Percentiles rank a stretch among this genome's conserved stretches.
Evolutionary conservation across 2,329 filamentous ascomycete genomes (phyloP).

Genomic region (Stagonosporopsis cucurbitacearum): DNA sequence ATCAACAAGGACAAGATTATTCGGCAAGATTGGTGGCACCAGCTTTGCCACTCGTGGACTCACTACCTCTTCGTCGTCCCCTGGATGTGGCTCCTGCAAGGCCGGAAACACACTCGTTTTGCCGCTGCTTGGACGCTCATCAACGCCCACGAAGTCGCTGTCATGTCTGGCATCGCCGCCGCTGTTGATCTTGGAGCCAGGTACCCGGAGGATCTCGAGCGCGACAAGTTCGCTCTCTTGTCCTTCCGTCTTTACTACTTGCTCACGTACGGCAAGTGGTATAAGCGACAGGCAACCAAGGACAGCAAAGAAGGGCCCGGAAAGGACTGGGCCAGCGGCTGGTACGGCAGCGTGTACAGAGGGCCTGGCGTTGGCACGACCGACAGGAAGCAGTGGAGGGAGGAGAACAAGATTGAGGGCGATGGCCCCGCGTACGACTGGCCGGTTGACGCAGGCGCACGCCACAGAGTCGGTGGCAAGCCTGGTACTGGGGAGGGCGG

Average conservation of each 20-base stretch:
- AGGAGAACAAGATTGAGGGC: conserved; percentile 48
- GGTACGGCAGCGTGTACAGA: conserved; percentile 66
- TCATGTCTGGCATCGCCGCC: conserved; percentile 73
- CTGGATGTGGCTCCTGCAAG: conserved; percentile 75
- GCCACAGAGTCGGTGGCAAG: conserved; percentile 13
- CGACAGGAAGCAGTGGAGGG: conserved; percentile 63
- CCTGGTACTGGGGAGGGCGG: conserved; percentile 15
- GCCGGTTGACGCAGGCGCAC: conserved; percentile 23
- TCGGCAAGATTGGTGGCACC: conserved; percentile 71
- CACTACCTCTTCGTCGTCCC: conserved; percentile 72
- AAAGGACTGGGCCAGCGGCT: conserved; percentile 62
- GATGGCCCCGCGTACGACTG: conserved; percentile 21
- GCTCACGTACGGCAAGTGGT: conserved; percentile 67
- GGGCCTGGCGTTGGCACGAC: conserved; percentile 62
- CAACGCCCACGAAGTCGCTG: conserved; percentile 73
- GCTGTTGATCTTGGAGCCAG: conserved; percentile 71
- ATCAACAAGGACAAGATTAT: conserved; percentile 68
- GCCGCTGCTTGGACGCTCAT: conserved; percentile 74
- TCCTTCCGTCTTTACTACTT: conserved; percentile 68
- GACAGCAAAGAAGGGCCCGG: conserved; percentile 58
- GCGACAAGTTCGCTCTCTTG: conserved; percentile 67
- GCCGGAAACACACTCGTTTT: conserved; percentile 66
- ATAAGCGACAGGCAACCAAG: conserved; percentile 52
- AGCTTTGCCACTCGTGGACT: conserved; percentile 68
- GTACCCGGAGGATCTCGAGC: conserved; percentile 67